Conservation (phyloP, 495 filamentous ascomycete species). For the Diplogelasinospora grovesii region DNA sequence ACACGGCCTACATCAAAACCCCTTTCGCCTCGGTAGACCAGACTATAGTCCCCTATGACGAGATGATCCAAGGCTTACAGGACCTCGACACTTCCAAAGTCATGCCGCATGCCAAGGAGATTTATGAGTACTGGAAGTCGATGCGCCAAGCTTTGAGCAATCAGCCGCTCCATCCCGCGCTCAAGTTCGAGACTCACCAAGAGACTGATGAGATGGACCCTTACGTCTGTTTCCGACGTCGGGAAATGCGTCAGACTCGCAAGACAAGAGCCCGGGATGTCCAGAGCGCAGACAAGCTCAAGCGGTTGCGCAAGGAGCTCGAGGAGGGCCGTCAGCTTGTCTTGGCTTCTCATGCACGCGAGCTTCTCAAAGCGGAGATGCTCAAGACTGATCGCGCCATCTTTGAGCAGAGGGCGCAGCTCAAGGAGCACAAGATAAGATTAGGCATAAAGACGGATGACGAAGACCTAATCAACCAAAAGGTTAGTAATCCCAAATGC, state of each 20-base stretch:
- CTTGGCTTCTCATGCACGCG: conserved; percentile 66
- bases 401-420: conserved; percentile 69
- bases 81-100: conserved; percentile 58
- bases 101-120: conserved; percentile 69
- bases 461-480: conserved; percentile 90
- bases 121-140: conserved; percentile 88
- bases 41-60: conserved; percentile 70
- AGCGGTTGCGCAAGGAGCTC: conserved; percentile 82
- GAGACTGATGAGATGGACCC: conserved; percentile 95
- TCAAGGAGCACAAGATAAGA: conserved; percentile 83
- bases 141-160: conserved; percentile 59
- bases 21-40: conserved; percentile 86
- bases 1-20: conserved; percentile 69
- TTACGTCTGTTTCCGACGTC: conserved; percentile 95
- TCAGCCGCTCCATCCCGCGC: conserved; percentile 58
- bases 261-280: conserved; percentile 93
- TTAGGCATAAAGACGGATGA: conserved; percentile 86
- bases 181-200: conserved; percentile 89
- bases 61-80: conserved; percentile 72
- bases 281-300: conserved; percentile 89
- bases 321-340: conserved; percentile 83
- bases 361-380: conserved; percentile 69
- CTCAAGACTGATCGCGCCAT: conserved; percentile 65
- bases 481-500: conserved; percentile 49
- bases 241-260: conserved; percentile 87